Evolutionary conservation across 2,329 filamentous ascomycete species (phyloP).

Genomic region (Plenodomus lindquistii): DNA sequence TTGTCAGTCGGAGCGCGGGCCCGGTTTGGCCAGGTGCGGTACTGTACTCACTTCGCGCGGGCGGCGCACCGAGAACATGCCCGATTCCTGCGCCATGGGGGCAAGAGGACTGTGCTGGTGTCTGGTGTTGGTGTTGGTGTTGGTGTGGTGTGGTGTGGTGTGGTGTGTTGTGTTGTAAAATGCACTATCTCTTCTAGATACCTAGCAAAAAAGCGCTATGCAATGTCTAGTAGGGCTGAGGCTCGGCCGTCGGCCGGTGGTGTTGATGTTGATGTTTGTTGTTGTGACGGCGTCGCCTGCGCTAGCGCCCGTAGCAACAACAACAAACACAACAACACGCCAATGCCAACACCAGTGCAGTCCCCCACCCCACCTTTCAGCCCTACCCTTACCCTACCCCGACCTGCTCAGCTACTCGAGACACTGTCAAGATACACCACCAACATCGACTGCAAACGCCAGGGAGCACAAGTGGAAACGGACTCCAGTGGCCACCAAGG

Average conservation of each 20-base stretch:
- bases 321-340: no score
- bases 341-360: no score
- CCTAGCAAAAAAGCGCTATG: neutral
- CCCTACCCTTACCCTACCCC: no score
- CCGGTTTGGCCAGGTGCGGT: slow-evolving; percentile 16
- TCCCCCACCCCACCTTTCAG: no score
- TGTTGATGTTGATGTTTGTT: slow-evolving; percentile 38
- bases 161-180: neutral
- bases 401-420: no score
- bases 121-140: no score
- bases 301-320: slow-evolving; percentile 27
- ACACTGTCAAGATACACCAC: no score
- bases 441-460: no score
- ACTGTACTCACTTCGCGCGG: slow-evolving; percentile 75
- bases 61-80: slow-evolving; percentile 88
- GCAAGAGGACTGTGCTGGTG: neutral
- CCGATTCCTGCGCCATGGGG: slow-evolving; percentile 49
- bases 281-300: slow-evolving; percentile 25
- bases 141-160: no score
- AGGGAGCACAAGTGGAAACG: no score
- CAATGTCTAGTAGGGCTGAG: slow-evolving; percentile 10
- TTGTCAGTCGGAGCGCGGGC: slow-evolving; percentile 12
- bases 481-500: no score
- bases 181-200: no score
- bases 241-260: slow-evolving; percentile 3